Percentiles rank a stretch among this genome's conserved stretches.
Evolutionary conservation across 257 asterid species (phyloP).

Genomic region (Fraxinus anomala): DNA sequence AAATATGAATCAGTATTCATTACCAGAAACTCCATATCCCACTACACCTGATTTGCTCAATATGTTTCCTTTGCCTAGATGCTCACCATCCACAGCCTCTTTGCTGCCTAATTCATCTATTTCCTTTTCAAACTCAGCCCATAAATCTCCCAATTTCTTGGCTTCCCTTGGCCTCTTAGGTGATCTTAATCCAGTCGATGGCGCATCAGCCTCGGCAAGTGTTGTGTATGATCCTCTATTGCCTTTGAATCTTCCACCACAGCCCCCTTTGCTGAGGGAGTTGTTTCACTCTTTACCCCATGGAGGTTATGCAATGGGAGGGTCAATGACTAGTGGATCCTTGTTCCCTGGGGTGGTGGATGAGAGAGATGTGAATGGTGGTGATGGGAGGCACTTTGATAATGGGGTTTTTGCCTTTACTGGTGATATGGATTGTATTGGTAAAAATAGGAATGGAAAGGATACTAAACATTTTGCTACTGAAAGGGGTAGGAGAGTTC

Average conservation of each 20-base stretch:
- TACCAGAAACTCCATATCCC: constrained; percentile 37
- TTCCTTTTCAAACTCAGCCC: constrained; percentile 37
- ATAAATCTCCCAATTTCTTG: constrained; percentile 44
- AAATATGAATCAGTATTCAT: constrained; percentile 28
- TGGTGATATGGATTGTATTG: constrained; percentile 56
- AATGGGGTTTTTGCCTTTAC: constrained; percentile 65
- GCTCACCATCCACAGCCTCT: constrained; percentile 41
- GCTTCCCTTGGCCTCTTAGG: constrained; percentile 73
- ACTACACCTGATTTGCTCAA: constrained; percentile 59
- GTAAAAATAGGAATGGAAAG: constrained; percentile 55
- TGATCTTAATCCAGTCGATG: constrained; percentile 38
- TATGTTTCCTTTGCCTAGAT: constrained; percentile 69
- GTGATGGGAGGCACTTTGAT: constrained; percentile 50
- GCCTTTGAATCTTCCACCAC: constrained; percentile 74
- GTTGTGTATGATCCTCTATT: constrained; percentile 65
- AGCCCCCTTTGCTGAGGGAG: constrained; percentile 78
- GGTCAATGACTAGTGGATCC: constrained; percentile 37
- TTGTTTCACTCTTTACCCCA: constrained; percentile 68
- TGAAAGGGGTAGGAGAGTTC: constrained; percentile 78
- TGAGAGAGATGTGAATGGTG: constrained; percentile 53
- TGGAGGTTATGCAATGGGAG: constrained; percentile 46
- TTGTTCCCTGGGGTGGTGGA: constrained; percentile 58
- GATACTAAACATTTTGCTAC: constrained; percentile 70
- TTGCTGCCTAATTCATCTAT: constrained; percentile 51
- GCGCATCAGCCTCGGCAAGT: constrained; percentile 30